Evolutionary conservation across 2,329 filamentous ascomycete genomes (phyloP).

Genomic region (Acarospora socialis): DNA sequence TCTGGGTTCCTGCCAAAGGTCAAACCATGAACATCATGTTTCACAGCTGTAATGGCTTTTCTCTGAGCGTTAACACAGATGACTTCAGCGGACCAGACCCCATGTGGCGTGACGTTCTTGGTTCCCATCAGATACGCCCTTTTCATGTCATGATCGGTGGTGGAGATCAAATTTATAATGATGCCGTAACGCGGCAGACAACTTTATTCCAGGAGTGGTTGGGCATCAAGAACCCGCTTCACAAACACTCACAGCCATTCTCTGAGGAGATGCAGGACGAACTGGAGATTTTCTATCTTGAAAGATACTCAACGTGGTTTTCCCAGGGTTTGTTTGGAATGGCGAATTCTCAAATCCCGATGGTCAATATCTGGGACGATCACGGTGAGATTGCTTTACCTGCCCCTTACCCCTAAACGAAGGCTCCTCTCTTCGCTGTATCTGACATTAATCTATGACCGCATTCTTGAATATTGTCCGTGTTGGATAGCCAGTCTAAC

Average conservation of each 20-base stretch:
- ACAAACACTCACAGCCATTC: constrained; percentile 69
- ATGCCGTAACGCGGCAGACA: constrained; percentile 63
- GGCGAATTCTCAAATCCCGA: constrained; percentile 86
- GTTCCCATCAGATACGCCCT: constrained; percentile 75
- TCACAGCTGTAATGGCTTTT: constrained; percentile 95
- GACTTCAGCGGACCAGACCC: constrained; percentile 85
- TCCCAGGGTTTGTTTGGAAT: constrained; percentile 90
- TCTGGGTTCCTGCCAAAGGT: constrained; percentile 80
- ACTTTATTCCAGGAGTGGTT: constrained; percentile 72
- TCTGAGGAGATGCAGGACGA: constrained; percentile 73
- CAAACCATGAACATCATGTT: constrained; percentile 99
- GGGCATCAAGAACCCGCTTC: constrained; percentile 58
- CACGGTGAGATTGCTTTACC: constrained; percentile 37
- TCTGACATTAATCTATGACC: background rate
- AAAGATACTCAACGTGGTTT: constrained; percentile 88
- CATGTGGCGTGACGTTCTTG: constrained; percentile 90
- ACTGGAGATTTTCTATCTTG: constrained; percentile 74
- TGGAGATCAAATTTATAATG: constrained; percentile 94
- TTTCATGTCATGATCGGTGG: constrained; percentile 99
- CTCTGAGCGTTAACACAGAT: constrained; percentile 47
- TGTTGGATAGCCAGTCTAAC: background rate
- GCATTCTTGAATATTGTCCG: background rate
- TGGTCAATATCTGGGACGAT: constrained; percentile 97
- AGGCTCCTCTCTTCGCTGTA: too few species aligned
- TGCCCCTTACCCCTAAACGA: too few species aligned